A percentile compares a stretch with the other conserved stretches of the same genome.
Evolutionary conservation across 2,329 filamentous ascomycete genomes (phyloP).

Genomic region (Macrophomina tecta): DNA sequence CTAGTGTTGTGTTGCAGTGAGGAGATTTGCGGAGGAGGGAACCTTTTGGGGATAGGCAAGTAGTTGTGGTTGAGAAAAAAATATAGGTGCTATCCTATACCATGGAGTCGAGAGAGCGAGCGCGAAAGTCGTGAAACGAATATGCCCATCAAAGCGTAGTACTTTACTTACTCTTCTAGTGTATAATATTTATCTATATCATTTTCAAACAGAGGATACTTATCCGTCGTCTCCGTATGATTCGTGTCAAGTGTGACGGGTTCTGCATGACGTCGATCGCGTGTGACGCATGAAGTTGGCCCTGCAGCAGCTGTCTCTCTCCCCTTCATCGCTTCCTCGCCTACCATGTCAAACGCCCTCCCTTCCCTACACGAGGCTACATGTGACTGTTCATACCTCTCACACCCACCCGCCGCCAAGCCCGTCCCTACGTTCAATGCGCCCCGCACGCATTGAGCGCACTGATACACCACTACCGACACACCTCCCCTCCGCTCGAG

Average conservation of each 20-base stretch:
- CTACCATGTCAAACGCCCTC: not conserved
- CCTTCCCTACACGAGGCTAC: not conserved
- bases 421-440: not conserved
- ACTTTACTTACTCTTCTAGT: conserved; percentile 10
- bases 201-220: not conserved
- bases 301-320: too few relatives aligned
- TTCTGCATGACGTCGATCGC: too few relatives aligned
- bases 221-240: not conserved
- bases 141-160: not conserved
- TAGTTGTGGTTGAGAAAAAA: conserved; percentile 9
- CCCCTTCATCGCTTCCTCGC: not conserved
- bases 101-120: not conserved
- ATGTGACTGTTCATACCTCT: not conserved
- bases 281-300: too few relatives aligned
- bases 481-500: not conserved
- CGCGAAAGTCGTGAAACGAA: not conserved
- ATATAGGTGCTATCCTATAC: conserved; percentile 6
- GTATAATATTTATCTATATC: conserved; percentile 15
- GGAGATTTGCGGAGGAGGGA: not conserved
- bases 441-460: conserved; percentile 3
- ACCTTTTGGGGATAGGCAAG: not conserved
- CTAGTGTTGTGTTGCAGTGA: not conserved
- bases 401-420: not conserved
- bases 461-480: not conserved
- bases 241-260: not conserved